phyloP scores from a whole-genome alignment of 495 filamentous ascomycete species.

The Letharia lupina region DNA sequence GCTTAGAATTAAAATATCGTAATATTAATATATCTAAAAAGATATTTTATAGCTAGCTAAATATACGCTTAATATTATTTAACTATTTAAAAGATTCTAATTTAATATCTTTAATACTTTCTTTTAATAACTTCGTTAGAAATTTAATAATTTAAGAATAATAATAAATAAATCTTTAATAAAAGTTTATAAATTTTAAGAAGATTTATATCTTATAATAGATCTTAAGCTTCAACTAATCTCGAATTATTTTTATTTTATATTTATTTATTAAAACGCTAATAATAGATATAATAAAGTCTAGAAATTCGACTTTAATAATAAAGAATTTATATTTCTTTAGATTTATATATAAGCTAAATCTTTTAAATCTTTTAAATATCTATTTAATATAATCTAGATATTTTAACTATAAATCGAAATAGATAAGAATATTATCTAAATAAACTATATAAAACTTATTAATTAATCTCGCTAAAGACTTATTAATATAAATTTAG shows the following conservation, averaged over 20 bases:
- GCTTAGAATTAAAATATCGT: too few relatives aligned
- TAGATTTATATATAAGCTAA: slow-evolving; percentile 11
- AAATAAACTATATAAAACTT: too few relatives aligned
- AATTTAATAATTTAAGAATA: background rate
- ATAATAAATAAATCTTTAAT: background rate
- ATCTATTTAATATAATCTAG: slow-evolving; percentile 14
- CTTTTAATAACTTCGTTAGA: too few relatives aligned
- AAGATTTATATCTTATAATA: background rate
- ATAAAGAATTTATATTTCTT: slow-evolving; percentile 20
- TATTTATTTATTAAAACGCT: background rate
- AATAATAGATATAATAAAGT: background rate
- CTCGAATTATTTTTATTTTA: background rate
- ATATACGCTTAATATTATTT: too few relatives aligned
- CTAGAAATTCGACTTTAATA: slow-evolving; percentile 16
- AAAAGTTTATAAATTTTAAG: background rate
- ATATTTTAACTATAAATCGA: slow-evolving; percentile 2
- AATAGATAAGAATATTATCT: background rate
- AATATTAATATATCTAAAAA: too few relatives aligned
- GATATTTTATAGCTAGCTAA: too few relatives aligned
- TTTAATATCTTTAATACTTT: too few relatives aligned
- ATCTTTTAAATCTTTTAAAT: slow-evolving; percentile 9
- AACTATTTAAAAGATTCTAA: too few relatives aligned
- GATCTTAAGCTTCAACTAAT: background rate
- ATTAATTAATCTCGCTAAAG: too few relatives aligned
- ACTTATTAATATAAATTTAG: slow-evolving; percentile 22